Evolutionary conservation across 352 stramenopile species (phyloP), one percentile per base, ranked within the genome.

Genomic region (Peronosclerospora sorghi): DNA sequence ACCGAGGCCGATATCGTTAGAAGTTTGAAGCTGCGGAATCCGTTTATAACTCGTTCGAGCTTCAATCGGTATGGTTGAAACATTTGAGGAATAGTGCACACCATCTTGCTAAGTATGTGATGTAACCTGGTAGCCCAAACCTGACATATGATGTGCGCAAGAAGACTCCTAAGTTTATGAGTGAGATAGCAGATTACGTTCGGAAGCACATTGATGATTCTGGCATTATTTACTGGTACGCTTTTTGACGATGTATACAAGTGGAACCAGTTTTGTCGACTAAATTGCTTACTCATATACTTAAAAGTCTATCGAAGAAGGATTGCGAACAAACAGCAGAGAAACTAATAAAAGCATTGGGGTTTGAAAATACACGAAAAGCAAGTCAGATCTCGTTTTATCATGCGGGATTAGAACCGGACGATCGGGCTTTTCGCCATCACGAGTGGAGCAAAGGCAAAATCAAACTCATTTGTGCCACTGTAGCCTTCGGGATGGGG

Each of bases 401-500:
- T 40, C 80, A 93, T 50, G 80, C 77, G 5, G 77, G 77, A 5
- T 37, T 93, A 15, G 80, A 91, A 45, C 52, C 76, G 2, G 64
- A 73, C 43, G 81, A 94, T 29, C 72, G 81, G n/a, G 69, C 76
- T 10, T 73, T 68, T 52, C 65, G 74, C 14, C 81, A 91, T 41
- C 70, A 86, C 37, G 77, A 94, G 35, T 94, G 81, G 81, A 91
- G 78, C 56, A 91, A 90, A 67, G 81, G 81, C 0, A 88, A 87
- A 42, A 90, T 91, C 49, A 91, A 94, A 47, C 68, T 91, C 1
- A 92, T 94, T 41, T 62, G 85, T n/a, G 82, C 82, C 13, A 94
- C 82, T 0, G 68, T 94, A 32, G 82, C 82, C 0, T 94, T 94
- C 45, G 82, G 82, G 19, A 94, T 94, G 82, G 82, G 79, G 12